phyloP scores from a whole-genome alignment of 2,329 filamentous ascomycete species.

The Paraphaeosphaeria minitans region DNA sequence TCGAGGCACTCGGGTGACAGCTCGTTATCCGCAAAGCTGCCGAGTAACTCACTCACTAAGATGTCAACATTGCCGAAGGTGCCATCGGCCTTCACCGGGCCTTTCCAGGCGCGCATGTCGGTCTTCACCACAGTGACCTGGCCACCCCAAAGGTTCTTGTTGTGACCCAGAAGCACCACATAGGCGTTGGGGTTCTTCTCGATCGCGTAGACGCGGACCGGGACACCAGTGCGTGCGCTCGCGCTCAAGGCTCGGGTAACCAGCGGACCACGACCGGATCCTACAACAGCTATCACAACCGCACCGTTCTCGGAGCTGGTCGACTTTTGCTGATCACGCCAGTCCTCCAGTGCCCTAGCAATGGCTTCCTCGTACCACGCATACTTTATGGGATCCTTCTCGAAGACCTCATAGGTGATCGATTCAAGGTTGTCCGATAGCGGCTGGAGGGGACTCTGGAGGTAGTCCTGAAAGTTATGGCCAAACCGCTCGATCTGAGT shows the following conservation, averaged over 20 bases:
- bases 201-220: slow-evolving; percentile 86
- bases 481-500: slow-evolving; percentile 69
- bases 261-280: slow-evolving; percentile 88
- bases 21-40: slow-evolving; percentile 96
- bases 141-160: slow-evolving; percentile 76
- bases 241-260: slow-evolving; percentile 86
- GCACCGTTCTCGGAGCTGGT: slow-evolving; percentile 72
- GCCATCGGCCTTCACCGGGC: slow-evolving; percentile 64
- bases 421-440: slow-evolving; percentile 96
- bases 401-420: slow-evolving; percentile 97
- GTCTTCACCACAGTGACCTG: slow-evolving; percentile 89
- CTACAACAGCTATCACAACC: slow-evolving; percentile 88
- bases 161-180: slow-evolving; percentile 87
- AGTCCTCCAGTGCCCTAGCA: slow-evolving; percentile 78
- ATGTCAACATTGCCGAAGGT: slow-evolving; percentile 80
- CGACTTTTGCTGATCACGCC: slow-evolving; percentile 72
- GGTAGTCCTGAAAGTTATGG: slow-evolving; percentile 84
- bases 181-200: slow-evolving; percentile 99
- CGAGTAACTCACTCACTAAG: slow-evolving; percentile 88
- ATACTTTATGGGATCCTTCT: slow-evolving; percentile 98
- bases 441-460: slow-evolving; percentile 93
- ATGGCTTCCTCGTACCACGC: slow-evolving; percentile 91
- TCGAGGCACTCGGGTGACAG: slow-evolving; percentile 95
- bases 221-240: slow-evolving; percentile 74
- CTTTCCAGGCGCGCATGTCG: slow-evolving; percentile 96